These are phyloP conservation scores for Moricandia arvensis DNA, from an alignment of 345 rosid species.

Conservation along the genomic window DNA sequence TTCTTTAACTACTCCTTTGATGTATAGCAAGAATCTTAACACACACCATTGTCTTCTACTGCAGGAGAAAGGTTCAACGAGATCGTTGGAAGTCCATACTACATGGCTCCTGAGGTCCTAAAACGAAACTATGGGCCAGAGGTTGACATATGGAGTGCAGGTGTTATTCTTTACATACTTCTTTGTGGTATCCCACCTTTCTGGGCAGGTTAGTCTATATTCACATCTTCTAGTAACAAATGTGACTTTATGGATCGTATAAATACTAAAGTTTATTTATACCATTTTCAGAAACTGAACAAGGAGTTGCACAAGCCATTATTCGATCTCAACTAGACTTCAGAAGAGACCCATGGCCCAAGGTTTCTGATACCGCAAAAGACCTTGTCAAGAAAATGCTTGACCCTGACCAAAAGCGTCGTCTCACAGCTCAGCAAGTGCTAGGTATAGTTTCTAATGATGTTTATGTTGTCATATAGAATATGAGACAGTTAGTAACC, in stretches of 20 bases:
- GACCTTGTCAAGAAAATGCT: conserved; percentile 94
- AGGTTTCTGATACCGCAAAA: conserved; percentile 84
- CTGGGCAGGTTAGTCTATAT: conserved; percentile 76
- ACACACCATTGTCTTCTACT: conserved; percentile 18
- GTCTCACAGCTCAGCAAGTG: conserved; percentile 95
- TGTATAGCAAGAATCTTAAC: not conserved
- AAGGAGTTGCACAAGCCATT: conserved; percentile 96
- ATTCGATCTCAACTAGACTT: conserved; percentile 75
- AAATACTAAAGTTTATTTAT: conserved; percentile 3
- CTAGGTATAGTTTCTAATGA: conserved; percentile 52
- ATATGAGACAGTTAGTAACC: not conserved
- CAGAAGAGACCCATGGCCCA: conserved; percentile 99
- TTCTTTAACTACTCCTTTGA: not conserved
- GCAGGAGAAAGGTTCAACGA: conserved; percentile 82
- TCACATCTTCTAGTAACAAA: not conserved
- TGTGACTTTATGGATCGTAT: not conserved
- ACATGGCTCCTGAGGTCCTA: conserved; percentile 98
- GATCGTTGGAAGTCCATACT: conserved; percentile 97
- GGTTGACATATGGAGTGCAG: conserved; percentile 97
- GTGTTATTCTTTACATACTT: conserved; percentile 85
- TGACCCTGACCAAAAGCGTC: conserved; percentile 76
- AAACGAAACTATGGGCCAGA: conserved; percentile 86
- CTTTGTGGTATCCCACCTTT: conserved; percentile 97
- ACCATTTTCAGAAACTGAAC: conserved; percentile 79
- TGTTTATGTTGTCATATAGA: not conserved